A percentile compares a stretch with the other conserved stretches of the same genome.
Conservation (phyloP, 1,139 yeast genomes). For the Saccharomycopsis phalli region DNA sequence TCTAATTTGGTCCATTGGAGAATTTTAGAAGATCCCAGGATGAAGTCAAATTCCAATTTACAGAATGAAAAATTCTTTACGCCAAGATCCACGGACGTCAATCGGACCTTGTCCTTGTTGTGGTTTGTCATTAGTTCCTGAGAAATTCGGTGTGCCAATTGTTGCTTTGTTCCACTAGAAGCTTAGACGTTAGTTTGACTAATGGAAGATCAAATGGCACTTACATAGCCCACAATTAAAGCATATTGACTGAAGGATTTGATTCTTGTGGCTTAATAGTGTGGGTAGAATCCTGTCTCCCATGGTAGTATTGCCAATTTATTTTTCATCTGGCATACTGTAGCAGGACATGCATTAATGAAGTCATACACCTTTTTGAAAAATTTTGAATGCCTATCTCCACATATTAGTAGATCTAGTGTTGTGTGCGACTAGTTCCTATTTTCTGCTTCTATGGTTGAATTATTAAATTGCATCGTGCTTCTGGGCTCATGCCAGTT, state of each 20-base stretch:
- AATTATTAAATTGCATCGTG: too few species aligned
- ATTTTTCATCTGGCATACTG: too few species aligned
- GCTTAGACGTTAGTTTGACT: not conserved
- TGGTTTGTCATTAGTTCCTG: not conserved
- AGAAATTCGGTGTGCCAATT: not conserved
- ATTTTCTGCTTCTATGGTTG: too few species aligned
- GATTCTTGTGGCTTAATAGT: constrained; percentile 7
- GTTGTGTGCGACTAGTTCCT: too few species aligned
- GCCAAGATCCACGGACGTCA: constrained; percentile 17
- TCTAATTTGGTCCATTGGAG: constrained; percentile 16
- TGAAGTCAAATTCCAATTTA: constrained; percentile 2
- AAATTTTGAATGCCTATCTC: too few species aligned
- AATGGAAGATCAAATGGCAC: not conserved
- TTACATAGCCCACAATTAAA: constrained; percentile 7
- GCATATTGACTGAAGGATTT: constrained; percentile 1
- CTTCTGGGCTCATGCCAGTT: too few species aligned
- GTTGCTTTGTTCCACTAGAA: not conserved
- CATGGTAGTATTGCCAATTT: too few species aligned
- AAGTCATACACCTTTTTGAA: too few species aligned
- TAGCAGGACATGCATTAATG: too few species aligned
- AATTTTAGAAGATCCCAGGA: constrained; percentile 5
- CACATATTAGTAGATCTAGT: too few species aligned
- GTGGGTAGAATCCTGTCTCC: too few species aligned
- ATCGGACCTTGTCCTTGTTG: not conserved
- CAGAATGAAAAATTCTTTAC: constrained; percentile 20